Conservation (phyloP, 768 basidiomycete genomes). For the Lentinula sp. region DNA sequence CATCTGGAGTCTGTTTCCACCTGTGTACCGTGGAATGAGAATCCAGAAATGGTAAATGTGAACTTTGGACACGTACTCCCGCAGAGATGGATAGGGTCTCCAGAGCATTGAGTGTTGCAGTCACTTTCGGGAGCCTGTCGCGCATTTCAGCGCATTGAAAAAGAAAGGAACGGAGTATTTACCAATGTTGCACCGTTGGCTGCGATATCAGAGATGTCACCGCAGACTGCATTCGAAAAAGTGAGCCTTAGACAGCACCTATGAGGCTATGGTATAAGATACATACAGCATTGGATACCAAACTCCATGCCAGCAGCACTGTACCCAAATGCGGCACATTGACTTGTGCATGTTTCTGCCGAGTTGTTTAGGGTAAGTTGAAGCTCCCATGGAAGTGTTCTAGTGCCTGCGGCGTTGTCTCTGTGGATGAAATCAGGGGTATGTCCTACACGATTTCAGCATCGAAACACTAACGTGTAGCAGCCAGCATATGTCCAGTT, state of each 20-base stretch:
- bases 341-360: conserved; percentile 56
- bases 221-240: conserved; percentile 46
- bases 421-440: not conserved
- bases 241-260: not conserved
- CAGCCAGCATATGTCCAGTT: conserved; percentile 65
- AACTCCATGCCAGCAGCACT: conserved; percentile 62
- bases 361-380: conserved; percentile 58
- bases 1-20: conserved; percentile 40
- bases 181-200: conserved; percentile 16
- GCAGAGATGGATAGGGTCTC: conserved; percentile 65
- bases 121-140: conserved; percentile 29
- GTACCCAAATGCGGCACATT: conserved; percentile 69
- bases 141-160: not conserved
- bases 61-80: conserved; percentile 31
- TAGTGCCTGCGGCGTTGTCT: conserved; percentile 23
- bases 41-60: not conserved
- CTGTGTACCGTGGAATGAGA: not conserved
- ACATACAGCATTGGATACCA: conserved; percentile 65
- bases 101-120: conserved; percentile 54
- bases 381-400: conserved; percentile 57
- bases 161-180: not conserved
- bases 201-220: conserved; percentile 54
- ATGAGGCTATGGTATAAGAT: not conserved
- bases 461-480: conserved; percentile 38
- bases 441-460: not conserved